Conservation (phyloP, 352 stramenopile genomes). For the Pythium diclinum region DNA sequence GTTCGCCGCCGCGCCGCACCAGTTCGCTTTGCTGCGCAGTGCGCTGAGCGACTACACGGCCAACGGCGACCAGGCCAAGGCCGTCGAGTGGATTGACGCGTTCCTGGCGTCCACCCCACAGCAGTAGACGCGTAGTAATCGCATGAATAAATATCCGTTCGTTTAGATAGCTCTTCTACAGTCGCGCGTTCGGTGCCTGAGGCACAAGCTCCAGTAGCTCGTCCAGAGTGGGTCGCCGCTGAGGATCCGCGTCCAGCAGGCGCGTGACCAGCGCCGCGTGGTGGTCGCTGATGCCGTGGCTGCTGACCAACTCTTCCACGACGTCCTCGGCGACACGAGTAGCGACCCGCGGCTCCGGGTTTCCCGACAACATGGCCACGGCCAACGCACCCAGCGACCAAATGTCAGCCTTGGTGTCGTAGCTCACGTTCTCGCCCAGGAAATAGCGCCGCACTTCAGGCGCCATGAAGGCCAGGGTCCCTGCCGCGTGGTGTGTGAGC, state of each 20-base stretch:
- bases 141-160: conserved; percentile 16
- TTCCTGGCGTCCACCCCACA: conserved; percentile 41
- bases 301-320: conserved; percentile 31
- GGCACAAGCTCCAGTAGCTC: conserved; percentile 43
- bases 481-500: conserved; percentile 69
- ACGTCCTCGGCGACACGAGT: conserved; percentile 68
- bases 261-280: conserved; percentile 39
- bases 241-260: conserved; percentile 44
- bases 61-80: conserved; percentile 39
- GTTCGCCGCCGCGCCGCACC: conserved; percentile 49
- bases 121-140: conserved; percentile 16
- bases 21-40: conserved; percentile 54
- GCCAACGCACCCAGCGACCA: conserved; percentile 78
- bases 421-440: conserved; percentile 62
- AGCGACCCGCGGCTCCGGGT: conserved; percentile 62
- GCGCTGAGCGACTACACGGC: conserved; percentile 43
- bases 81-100: conserved; percentile 67
- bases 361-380: conserved; percentile 64
- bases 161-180: conserved; percentile 44
- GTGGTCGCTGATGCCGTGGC: conserved; percentile 7
- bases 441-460: conserved; percentile 77
- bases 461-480: conserved; percentile 79
- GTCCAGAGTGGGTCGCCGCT: conserved; percentile 36
- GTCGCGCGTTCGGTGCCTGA: conserved; percentile 33
- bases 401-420: conserved; percentile 66